phyloP scores from a whole-genome alignment of 1,139 yeast species.

The Candida dubliniensis region DNA sequence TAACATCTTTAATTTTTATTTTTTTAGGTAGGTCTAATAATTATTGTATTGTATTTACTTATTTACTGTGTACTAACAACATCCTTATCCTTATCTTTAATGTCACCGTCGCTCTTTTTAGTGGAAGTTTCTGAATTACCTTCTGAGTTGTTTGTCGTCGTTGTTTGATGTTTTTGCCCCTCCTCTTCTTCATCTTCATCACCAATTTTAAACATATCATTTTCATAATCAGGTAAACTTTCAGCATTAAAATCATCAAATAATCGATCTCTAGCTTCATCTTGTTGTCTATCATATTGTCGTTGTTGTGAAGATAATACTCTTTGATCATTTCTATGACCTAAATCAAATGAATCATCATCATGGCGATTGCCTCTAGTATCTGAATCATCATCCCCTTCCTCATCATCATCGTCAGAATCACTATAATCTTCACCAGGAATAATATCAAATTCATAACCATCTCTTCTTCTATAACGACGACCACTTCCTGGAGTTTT shows the following conservation, averaged over 20 bases:
- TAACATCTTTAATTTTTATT: too few relatives aligned
- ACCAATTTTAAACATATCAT: slow-evolving; percentile 45
- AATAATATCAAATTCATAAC: slow-evolving; percentile 77
- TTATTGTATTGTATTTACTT: too few relatives aligned
- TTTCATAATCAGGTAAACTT: slow-evolving; percentile 39
- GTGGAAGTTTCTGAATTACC: background rate
- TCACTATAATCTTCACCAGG: slow-evolving; percentile 62
- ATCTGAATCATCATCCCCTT: slow-evolving; percentile 22
- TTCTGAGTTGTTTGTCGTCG: background rate
- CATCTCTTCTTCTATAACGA: slow-evolving; percentile 64
- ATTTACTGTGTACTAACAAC: background rate
- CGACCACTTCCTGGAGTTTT: slow-evolving; percentile 49
- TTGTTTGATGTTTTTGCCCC: background rate
- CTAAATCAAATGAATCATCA: slow-evolving; percentile 29
- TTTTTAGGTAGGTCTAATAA: too few relatives aligned
- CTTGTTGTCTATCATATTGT: slow-evolving; percentile 18
- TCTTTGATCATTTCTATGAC: slow-evolving; percentile 21
- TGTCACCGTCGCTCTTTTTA: background rate
- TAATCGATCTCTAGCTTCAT: slow-evolving; percentile 41
- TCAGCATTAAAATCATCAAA: slow-evolving; percentile 43
- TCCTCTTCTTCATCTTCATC: slow-evolving; percentile 34
- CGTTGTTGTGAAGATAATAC: slow-evolving; percentile 9
- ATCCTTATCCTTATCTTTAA: background rate
- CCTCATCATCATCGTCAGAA: slow-evolving; percentile 32
- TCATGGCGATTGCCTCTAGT: slow-evolving; percentile 14